These are phyloP conservation scores for Moesziomyces parantarcticus DNA, from an alignment of 1,284 basidiomycete genomes.

Conservation along the genomic window DNA sequence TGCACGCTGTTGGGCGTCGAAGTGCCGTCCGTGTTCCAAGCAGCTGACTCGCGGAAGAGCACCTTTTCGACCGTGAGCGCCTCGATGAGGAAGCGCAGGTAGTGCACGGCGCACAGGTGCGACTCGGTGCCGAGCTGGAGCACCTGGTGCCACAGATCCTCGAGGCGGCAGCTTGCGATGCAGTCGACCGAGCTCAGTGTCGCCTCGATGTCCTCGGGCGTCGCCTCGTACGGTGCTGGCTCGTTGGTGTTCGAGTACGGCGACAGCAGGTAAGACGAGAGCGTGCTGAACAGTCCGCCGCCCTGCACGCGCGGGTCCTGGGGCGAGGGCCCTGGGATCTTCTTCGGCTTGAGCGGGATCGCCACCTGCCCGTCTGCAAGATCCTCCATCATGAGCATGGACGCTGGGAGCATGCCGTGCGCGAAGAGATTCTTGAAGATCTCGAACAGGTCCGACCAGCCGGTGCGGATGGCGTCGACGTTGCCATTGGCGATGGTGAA, in stretches of 20 bases:
- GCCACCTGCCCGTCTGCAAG: constrained; percentile 71
- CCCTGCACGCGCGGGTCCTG: constrained; percentile 80
- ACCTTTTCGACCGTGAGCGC: constrained; percentile 79
- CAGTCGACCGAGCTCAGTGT: constrained; percentile 96
- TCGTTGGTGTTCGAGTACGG: constrained; percentile 83
- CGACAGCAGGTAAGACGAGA: constrained; percentile 96
- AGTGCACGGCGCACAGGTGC: constrained; percentile 82
- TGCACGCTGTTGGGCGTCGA: constrained; percentile 53
- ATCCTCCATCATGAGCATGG: constrained; percentile 96
- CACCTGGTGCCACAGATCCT: constrained; percentile 92
- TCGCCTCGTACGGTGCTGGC: constrained; percentile 75
- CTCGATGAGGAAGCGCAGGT: constrained; percentile 89
- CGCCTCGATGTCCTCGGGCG: constrained; percentile 89
- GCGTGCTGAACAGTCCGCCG: constrained; percentile 87
- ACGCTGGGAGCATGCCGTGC: constrained; percentile 81
- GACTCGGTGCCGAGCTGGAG: constrained; percentile 76
- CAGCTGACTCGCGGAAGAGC: constrained; percentile 26
- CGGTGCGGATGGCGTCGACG: constrained; percentile 90
- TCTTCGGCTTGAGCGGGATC: constrained; percentile 59
- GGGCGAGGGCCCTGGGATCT: constrained; percentile 84
- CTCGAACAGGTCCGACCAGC: constrained; percentile 91
- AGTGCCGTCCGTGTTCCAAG: constrained; percentile 51
- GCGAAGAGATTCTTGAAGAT: constrained; percentile 97
- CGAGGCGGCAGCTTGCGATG: constrained; percentile 89
- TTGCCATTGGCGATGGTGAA: constrained; percentile 99